Evolutionary conservation across 192 early-diverging fungal species (phyloP).

Genomic region (Backusella sp.): DNA sequence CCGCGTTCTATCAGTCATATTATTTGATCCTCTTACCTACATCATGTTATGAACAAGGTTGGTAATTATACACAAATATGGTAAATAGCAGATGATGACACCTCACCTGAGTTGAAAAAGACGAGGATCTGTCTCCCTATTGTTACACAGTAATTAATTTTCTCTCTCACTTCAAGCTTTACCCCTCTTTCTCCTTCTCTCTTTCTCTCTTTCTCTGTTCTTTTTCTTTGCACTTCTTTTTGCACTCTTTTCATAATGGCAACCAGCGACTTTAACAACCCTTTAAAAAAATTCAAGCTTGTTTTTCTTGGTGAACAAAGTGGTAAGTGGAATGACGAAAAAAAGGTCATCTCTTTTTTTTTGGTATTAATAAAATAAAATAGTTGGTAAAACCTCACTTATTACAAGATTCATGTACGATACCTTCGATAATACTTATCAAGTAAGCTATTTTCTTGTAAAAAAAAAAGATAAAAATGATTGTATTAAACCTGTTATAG

Average conservation of each 20-base stretch:
- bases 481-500: conserved; percentile 37
- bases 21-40: too few species aligned
- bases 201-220: not conserved
- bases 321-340: conserved; percentile 57
- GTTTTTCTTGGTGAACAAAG: conserved; percentile 99
- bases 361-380: conserved; percentile 7
- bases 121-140: not conserved
- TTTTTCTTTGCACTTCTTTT: not conserved
- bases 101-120: not conserved
- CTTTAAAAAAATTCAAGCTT: conserved; percentile 92
- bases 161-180: not conserved
- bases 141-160: not conserved
- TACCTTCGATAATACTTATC: conserved; percentile 98
- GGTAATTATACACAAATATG: not conserved
- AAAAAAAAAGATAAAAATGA: not conserved
- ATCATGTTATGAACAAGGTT: too few species aligned
- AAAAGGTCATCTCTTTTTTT: not conserved
- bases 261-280: conserved; percentile 44
- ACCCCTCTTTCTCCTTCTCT: not conserved
- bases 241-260: conserved; percentile 11
- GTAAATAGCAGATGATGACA: not conserved
- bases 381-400: conserved; percentile 98
- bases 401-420: conserved; percentile 99
- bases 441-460: conserved; percentile 37
- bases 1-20: too few species aligned